Evolutionary conservation across 768 basidiomycete genomes (phyloP), one percentile per base, ranked within the genome.

Genomic region (Psilocybe subaeruginosa): DNA sequence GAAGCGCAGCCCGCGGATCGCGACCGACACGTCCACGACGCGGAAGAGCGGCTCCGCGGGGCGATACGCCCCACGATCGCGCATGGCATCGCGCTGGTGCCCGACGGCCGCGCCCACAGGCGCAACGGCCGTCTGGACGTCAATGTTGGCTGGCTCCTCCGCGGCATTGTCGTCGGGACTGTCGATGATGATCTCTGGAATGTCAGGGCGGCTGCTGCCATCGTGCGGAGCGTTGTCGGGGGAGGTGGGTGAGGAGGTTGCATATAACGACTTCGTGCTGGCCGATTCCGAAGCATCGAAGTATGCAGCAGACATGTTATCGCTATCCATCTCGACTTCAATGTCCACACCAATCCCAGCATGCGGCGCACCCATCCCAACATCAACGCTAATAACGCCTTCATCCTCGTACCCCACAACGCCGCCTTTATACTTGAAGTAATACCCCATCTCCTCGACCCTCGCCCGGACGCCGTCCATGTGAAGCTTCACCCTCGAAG

Each of bases 371-470:
- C 63, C 53, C 63, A 67, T 66, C 9, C 76, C 79, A 14, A 77
- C 59, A 57, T 78, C 73, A 1, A 77, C 68, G 48, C 73, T 75
- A 29, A 77, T 64, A 12, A 77, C 54, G 6, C 79, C 78, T 60
- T 78, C 75, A 50, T 80, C 79, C 27, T 76, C 67, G 60, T 79
- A 78, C 0, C 68, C 66, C 17, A 78, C 19, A 23, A 71, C 29
- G 0, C 58, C 43, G 3, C 72, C 71, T 7, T 62, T 69, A 56
- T 76, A 77, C 45, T 67, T 69, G 67, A 77, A 65, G 54, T 76
- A 78, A 59, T 78, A 78, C n/a, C 76, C 77, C 63, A 79, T 60
- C 0, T 71, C 74, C 46, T 71, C 72, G 8, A 74, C 64, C 17
- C 66, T 67, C 58, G 73, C 67, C 27, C 76, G 70, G 8, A 79